Conservation (phyloP, 1,284 basidiomycete genomes). For the Cryptococcus maquisensis region DNA sequence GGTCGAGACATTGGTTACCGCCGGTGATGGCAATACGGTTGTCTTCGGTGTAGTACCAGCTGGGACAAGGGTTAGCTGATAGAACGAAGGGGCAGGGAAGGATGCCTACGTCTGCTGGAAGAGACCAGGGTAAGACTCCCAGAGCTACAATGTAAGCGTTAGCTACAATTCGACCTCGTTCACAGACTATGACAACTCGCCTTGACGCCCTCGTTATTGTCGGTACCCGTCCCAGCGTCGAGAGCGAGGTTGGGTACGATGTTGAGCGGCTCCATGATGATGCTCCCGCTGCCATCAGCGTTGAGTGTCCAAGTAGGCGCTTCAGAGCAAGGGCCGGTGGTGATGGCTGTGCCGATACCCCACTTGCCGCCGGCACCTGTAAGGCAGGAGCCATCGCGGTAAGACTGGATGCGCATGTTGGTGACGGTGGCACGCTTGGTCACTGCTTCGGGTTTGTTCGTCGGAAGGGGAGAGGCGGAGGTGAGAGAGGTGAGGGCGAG, state of each 20-base stretch:
- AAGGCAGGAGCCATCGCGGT: conserved; percentile 11
- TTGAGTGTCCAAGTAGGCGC: conserved; percentile 19
- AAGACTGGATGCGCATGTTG: conserved; percentile 10
- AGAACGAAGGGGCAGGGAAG: background rate
- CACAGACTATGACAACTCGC: conserved; percentile 3
- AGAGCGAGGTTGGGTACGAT: conserved; percentile 9
- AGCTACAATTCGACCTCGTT: background rate
- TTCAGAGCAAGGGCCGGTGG: conserved; percentile 2
- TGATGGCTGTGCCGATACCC: background rate
- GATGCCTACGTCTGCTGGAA: conserved; percentile 21
- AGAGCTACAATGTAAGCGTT: background rate
- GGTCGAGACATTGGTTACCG: conserved; percentile 34
- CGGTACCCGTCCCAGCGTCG: conserved; percentile 22
- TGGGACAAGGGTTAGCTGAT: background rate
- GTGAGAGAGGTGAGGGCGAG: background rate
- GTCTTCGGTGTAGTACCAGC: conserved; percentile 28
- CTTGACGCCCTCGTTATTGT: conserved; percentile 18
- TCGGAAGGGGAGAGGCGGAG: background rate
- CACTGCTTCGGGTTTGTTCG: no score
- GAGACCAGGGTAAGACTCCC: conserved; percentile 17
- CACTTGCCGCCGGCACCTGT: conserved; percentile 1
- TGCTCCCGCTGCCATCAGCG: conserved; percentile 11
- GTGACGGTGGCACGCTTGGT: conserved; percentile 10
- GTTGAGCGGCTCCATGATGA: conserved; percentile 7
- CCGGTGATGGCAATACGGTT: conserved; percentile 37